These are phyloP conservation scores for Nannochloropsis salina DNA, from an alignment of 108 stramenopile species.

Conservation along the genomic window DNA sequence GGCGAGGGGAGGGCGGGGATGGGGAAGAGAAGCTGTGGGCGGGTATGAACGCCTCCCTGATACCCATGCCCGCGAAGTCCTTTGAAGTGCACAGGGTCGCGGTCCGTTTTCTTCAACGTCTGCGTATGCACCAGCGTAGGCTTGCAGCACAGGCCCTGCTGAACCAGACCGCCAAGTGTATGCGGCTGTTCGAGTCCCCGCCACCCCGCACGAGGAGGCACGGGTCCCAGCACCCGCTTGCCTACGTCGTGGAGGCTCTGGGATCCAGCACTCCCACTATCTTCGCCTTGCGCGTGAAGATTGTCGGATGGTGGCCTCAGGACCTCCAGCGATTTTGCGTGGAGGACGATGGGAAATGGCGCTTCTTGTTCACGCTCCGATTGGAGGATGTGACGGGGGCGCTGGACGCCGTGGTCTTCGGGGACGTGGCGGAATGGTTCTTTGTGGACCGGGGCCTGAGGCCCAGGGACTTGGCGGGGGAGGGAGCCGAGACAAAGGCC, in stretches of 20 bases:
- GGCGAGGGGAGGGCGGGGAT: not conserved
- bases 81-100: not conserved
- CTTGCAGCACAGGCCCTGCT: not conserved
- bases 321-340: not conserved
- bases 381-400: not conserved
- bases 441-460: not conserved
- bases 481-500: not conserved
- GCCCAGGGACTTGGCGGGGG: not conserved
- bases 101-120: not conserved
- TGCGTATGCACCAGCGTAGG: not conserved
- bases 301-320: constrained; percentile 4
- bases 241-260: not conserved
- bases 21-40: not conserved
- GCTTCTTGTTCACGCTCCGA: not conserved
- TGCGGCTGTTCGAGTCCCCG: not conserved
- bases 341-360: not conserved
- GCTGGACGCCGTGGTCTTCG: not conserved
- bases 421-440: not conserved
- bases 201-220: not conserved
- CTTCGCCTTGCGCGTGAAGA: not conserved
- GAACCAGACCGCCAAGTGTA: not conserved
- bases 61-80: not conserved
- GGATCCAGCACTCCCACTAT: not conserved
- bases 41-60: not conserved
- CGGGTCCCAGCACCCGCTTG: not conserved